Evolutionary conservation across 2,329 filamentous ascomycete genomes (phyloP).

Genomic region (Pseudocercospora fijiensis): DNA sequence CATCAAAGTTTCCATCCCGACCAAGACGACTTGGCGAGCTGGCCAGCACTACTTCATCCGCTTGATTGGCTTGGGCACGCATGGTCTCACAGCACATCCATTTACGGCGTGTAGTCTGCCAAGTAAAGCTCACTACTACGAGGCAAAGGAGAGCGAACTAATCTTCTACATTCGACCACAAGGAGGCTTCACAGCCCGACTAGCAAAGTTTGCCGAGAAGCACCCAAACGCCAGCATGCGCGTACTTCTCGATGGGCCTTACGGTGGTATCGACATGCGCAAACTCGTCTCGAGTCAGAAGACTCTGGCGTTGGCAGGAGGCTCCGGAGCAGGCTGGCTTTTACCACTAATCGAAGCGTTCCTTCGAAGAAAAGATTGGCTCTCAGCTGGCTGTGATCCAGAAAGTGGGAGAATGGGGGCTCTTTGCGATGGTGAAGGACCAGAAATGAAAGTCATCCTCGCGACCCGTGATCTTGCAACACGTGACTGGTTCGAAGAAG

Average conservation of each 20-base stretch:
- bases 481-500: conserved; percentile 40
- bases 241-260: conserved; percentile 59
- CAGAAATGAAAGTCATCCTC: conserved; percentile 30
- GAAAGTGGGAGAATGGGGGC: conserved; percentile 11
- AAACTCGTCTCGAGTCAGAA: conserved; percentile 45
- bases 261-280: conserved; percentile 51
- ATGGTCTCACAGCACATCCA: conserved; percentile 52
- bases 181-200: conserved; percentile 51
- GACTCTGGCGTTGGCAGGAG: conserved; percentile 54
- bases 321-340: conserved; percentile 57
- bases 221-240: conserved; percentile 42
- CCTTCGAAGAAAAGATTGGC: conserved; percentile 24
- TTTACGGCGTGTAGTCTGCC: conserved; percentile 58
- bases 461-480: conserved; percentile 41
- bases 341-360: conserved; percentile 50
- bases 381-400: conserved; percentile 18
- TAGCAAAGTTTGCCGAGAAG: conserved; percentile 39
- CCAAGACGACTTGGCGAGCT: conserved; percentile 49
- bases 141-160: conserved; percentile 41
- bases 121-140: conserved; percentile 20
- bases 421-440: conserved; percentile 9
- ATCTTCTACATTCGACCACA: conserved; percentile 56
- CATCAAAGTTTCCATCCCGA: conserved; percentile 48
- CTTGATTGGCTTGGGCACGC: conserved; percentile 49
- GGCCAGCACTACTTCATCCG: conserved; percentile 59